Conservation (phyloP, 1,284 basidiomycete genomes). For the Xerocomus amazonicus region DNA sequence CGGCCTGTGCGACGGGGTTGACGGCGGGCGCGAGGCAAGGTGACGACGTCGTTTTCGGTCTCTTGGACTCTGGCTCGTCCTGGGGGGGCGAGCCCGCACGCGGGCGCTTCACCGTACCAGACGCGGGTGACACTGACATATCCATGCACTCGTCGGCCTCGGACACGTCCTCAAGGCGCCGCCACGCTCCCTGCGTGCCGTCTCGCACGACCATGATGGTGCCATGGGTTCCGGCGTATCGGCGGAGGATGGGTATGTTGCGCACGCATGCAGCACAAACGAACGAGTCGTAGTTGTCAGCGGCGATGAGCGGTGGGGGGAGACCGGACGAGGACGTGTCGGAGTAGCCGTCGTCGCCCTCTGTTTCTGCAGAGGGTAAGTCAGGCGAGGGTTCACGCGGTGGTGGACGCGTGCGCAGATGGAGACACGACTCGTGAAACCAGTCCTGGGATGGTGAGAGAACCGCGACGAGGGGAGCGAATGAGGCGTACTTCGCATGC, state of each 20-base stretch:
- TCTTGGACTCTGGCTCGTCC: conserved; percentile 46
- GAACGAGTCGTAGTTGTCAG: conserved; percentile 66
- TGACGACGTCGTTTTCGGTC: conserved; percentile 35
- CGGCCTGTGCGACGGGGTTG: conserved; percentile 40
- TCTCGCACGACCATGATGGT: conserved; percentile 60
- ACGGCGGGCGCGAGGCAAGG: conserved; percentile 51
- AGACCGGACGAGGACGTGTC: conserved; percentile 60
- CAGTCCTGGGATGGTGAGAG: conserved; percentile 55
- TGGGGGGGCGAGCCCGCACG: conserved; percentile 38
- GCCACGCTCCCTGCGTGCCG: conserved; percentile 45
- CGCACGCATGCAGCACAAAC: conserved; percentile 64
- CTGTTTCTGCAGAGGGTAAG: conserved; percentile 26
- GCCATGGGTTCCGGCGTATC: conserved; percentile 64
- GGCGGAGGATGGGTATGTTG: conserved; percentile 47
- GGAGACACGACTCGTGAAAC: conserved; percentile 83
- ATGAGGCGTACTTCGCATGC: conserved; percentile 64
- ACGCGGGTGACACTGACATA: too few species aligned
- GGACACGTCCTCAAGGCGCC: conserved; percentile 35
- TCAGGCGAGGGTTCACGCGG: conserved; percentile 44
- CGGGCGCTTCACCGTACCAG: conserved; percentile 37
- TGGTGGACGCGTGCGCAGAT: conserved; percentile 60
- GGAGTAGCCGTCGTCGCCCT: conserved; percentile 44
- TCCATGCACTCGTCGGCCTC: too few species aligned
- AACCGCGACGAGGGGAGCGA: not conserved
- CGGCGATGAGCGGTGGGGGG: conserved; percentile 61